Evolutionary conservation across 805 yeast genomes (phyloP), one percentile per base, ranked within the genome.

Genomic region (Saccharomycopsis capsularis): DNA sequence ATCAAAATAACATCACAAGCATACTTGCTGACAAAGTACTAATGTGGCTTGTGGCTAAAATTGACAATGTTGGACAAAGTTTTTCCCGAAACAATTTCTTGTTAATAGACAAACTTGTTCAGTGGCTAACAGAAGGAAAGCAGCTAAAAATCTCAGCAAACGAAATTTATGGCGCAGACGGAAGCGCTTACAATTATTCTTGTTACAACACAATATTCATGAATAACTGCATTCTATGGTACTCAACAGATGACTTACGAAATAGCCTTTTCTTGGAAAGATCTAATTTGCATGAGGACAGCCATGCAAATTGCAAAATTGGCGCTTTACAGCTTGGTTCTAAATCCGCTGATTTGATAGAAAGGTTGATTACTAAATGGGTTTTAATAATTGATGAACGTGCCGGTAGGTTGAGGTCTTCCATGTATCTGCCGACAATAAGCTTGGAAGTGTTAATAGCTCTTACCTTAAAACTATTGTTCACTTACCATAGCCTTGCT

Each of bases 1-100:
- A 62, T 2, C 60, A 67, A 18, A 65, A 64, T 19, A 59, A 59
- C 2, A 58, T 59, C 7, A 59, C 61, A 1, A 62, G 59, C n/a
- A 52, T 63, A 1, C 48, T 64, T 9, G 56, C 58, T 2, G 60
- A 63, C 13, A 68, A 63, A 42, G 61, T 80, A 0, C 57, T 68
- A 6, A 66, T 69, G 9, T 84, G 91, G 91, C 40, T 79, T 3
- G 35, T 63, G 1, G 59, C 69, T 0, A 77, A 74, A 55, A 75
- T 80, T 79, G 58, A 57, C 11, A 59, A 62, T n/a, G 32, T 64
- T 3, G 21, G 48, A 1, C 29, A 40, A 1, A 22, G 55, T 1
- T 41, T 53, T 2, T 48, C 51, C 3, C 55, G n/a, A 3, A 40
- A 46, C 19, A 16, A 24, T 16, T 30, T 22, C 32, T 47, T 45